Evolutionary conservation across 306 rosid species (phyloP).

Genomic region (Sophora flavescens): DNA sequence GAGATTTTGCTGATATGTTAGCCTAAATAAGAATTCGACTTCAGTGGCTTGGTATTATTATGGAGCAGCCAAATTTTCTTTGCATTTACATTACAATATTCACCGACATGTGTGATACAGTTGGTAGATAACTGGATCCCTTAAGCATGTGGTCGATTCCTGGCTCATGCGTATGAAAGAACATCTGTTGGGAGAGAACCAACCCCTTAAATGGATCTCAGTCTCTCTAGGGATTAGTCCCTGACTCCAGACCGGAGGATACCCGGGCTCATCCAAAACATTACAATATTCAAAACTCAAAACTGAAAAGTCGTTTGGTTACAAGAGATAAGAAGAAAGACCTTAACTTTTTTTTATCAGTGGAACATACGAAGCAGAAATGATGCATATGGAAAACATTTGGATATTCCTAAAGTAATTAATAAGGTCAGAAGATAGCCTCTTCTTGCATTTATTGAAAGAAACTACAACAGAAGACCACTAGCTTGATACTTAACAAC

Average conservation of each 20-base stretch:
- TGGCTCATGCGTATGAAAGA: no score
- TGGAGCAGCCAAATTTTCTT: neutral
- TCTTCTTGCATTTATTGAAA: conserved; percentile 5
- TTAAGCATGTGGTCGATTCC: no score
- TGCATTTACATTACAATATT: neutral
- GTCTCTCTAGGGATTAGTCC: no score
- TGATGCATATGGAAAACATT: neutral
- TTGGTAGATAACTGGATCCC: no score
- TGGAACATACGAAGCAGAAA: neutral
- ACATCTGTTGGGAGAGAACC: no score
- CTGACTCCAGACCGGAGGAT: no score
- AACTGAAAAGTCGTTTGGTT: neutral
- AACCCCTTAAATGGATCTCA: no score
- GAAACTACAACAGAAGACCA: neutral
- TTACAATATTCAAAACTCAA: conserved; percentile 6
- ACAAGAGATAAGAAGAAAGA: neutral
- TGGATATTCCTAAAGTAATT: neutral
- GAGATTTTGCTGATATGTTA: neutral
- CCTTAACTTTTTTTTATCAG: neutral
- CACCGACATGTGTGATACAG: no score
- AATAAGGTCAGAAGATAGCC: neutral
- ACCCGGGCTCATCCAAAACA: no score
- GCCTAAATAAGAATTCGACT: neutral
- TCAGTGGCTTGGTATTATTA: neutral
- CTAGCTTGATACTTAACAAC: neutral